A percentile compares a stretch with the other conserved stretches of the same genome.
These are phyloP conservation scores for Tulasnella sp. DNA, from an alignment of 768 basidiomycete genomes.

Conservation along the genomic window DNA sequence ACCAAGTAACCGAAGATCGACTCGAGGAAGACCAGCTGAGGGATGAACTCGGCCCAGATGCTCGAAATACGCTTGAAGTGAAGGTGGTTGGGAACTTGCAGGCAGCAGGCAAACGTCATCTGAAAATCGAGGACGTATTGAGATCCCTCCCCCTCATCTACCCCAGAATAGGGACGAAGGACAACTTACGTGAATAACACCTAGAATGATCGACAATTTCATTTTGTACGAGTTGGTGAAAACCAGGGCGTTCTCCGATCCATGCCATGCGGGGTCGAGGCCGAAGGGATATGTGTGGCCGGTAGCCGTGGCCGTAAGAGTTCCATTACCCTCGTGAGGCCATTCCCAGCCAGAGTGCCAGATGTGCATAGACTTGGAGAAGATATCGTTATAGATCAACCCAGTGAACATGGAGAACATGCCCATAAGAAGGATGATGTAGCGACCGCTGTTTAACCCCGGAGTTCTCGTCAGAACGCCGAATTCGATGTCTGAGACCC, in stretches of 20 bases:
- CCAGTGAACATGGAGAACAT: slow-evolving; percentile 94
- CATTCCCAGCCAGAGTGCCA: slow-evolving; percentile 84
- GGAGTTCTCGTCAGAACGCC: slow-evolving; percentile 32
- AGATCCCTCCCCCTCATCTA: background rate
- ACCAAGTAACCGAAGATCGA: slow-evolving; percentile 97
- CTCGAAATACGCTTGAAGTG: slow-evolving; percentile 84
- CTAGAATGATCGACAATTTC: slow-evolving; percentile 97
- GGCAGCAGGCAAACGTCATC: slow-evolving; percentile 98
- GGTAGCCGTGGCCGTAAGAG: slow-evolving; percentile 52
- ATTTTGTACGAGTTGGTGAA: slow-evolving; percentile 99
- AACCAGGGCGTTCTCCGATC: slow-evolving; percentile 81
- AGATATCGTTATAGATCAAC: slow-evolving; percentile 97
- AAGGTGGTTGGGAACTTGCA: slow-evolving; percentile 93
- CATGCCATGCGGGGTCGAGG: slow-evolving; percentile 93
- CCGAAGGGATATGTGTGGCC: slow-evolving; percentile 88
- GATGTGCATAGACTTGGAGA: slow-evolving; percentile 85
- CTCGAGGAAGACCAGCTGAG: slow-evolving; percentile 95
- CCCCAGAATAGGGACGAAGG: background rate
- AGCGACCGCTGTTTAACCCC: slow-evolving; percentile 68
- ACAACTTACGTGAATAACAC: slow-evolving; percentile 84
- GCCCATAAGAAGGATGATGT: slow-evolving; percentile 99
- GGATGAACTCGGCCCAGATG: slow-evolving; percentile 92
- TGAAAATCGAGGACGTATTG: slow-evolving; percentile 38
- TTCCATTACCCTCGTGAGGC: slow-evolving; percentile 54
- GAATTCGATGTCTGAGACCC: slow-evolving; percentile 20